Evolutionary conservation across 495 filamentous ascomycete genomes (phyloP), one percentile per base, ranked within the genome.

Genomic region (Platismatia glauca): DNA sequence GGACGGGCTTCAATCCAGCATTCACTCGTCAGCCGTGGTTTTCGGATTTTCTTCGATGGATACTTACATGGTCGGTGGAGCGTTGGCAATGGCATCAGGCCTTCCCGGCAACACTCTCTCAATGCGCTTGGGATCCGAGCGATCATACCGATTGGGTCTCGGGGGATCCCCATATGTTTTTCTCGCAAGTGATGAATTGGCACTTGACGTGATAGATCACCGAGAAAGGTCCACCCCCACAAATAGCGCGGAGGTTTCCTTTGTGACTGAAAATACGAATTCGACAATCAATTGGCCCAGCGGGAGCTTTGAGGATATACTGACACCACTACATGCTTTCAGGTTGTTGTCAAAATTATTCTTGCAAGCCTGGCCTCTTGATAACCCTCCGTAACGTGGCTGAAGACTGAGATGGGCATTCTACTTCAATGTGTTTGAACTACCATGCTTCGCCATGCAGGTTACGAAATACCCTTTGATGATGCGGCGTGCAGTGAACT

Each of bases 401-500:
- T 46, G 5, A 13, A 46, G 43, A 24, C 43, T 46, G n/a, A 8
- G 11, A 46, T 46, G 43, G 4, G 11, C 43, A 13, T 46, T 22
- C 43, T 3, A 46, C 43, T 12, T 24, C 43, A 46, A 24, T 12
- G 43, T n/a, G 8, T 46, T 3, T 46, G 43, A n/a, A 46, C 24
- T 46, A 24, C n/a, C n/a, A 46, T 46, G 8, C 43, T 46, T 46
- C 7, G 3, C 6, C 24, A 46, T 46, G n/a, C 43, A 46, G 43
- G 8, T 3, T 22, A 9, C 1, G 43, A 46, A 46, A 24, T 12
- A n/a, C 1, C 4, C 1, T 8, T 46, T 46, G n/a, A 46, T 4
- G 2, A 0, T 8, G 3, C 2, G 0, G n/a, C n/a, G n/a, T 4
- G 2, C 1, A 22, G n/a, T 1, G 1, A 46, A 12, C 24, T 8